Evolutionary conservation across 2,329 filamentous ascomycete genomes (phyloP).

Genomic region (Aspergillus sp.): DNA sequence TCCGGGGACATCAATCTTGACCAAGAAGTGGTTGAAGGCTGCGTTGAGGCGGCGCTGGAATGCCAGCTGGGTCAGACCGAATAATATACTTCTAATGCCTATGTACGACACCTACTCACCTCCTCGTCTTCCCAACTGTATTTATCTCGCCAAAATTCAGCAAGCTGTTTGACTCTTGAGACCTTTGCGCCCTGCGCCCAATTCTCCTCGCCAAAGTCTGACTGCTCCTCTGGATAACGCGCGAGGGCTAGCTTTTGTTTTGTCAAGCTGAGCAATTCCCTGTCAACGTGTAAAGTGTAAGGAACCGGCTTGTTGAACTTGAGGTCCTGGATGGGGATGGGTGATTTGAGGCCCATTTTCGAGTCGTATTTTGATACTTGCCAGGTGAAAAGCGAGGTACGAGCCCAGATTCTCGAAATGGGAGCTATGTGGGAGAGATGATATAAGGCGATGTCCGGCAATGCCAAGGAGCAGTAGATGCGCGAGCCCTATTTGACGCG

Average conservation of each 20-base stretch:
- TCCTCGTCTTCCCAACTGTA: conserved; percentile 9
- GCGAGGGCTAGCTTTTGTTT: conserved; percentile 13
- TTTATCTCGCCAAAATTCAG: not conserved
- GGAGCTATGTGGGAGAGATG: too few relatives aligned
- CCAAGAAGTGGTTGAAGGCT: too few relatives aligned
- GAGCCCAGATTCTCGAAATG: too few relatives aligned
- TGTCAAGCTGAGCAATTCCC: conserved; percentile 4
- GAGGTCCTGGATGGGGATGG: conserved; percentile 9
- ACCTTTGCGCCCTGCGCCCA: too few relatives aligned
- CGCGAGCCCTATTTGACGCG: too few relatives aligned
- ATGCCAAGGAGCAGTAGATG: too few relatives aligned
- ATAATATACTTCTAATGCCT: not conserved
- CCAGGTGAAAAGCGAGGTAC: too few relatives aligned
- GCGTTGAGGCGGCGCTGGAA: conserved; percentile 4
- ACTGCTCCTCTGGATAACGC: conserved; percentile 15
- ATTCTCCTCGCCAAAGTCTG: conserved; percentile 5
- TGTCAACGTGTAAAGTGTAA: conserved; percentile 9
- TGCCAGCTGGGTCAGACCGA: not conserved
- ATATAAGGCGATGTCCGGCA: too few relatives aligned
- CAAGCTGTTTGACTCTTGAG: not conserved
- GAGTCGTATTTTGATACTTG: too few relatives aligned
- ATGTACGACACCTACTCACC: too few relatives aligned
- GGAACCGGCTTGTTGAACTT: conserved; percentile 15
- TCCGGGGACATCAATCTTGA: too few relatives aligned
- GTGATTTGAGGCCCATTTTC: conserved; percentile 7